Percentiles rank a stretch among this genome's conserved stretches.
Conservation (phyloP, 1,139 yeast species). For the Kluyveromyces sp. region DNA sequence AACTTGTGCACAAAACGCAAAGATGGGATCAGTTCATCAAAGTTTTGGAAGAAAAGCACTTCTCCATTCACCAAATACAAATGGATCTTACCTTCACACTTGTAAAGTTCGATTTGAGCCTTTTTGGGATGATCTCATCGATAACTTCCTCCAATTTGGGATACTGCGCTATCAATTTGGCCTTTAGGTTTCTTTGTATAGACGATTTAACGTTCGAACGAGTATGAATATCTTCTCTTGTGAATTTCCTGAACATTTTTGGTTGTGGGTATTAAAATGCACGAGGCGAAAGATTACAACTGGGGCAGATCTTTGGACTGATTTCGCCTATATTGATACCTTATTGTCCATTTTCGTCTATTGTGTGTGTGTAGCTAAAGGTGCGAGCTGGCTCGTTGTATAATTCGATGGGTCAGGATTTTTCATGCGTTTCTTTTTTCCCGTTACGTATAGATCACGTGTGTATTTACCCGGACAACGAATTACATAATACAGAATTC, state of each 20-base stretch:
- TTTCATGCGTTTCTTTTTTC: background rate
- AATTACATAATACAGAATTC: too few species aligned
- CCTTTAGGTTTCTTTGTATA: conserved; percentile 74
- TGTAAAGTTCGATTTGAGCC: conserved; percentile 71
- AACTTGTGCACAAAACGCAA: conserved; percentile 73
- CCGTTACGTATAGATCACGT: too few species aligned
- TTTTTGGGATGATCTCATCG: conserved; percentile 86
- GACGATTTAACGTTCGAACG: conserved; percentile 90
- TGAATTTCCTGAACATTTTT: conserved; percentile 42
- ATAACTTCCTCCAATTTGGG: conserved; percentile 65
- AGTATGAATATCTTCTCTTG: conserved; percentile 81
- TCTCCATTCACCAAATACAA: conserved; percentile 68
- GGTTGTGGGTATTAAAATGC: background rate
- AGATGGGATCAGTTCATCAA: conserved; percentile 76
- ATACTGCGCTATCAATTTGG: conserved; percentile 64
- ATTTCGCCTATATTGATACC: too few species aligned
- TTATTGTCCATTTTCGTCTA: too few species aligned
- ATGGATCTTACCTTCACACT: conserved; percentile 85
- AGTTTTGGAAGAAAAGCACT: conserved; percentile 73
- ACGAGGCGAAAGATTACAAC: background rate
- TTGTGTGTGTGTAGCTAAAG: too few species aligned
- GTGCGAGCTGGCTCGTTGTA: too few species aligned
- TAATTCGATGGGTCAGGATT: background rate
- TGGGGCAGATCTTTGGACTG: too few species aligned
- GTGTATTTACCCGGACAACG: too few species aligned